These are phyloP conservation scores for Saitozyma podzolica DNA, from an alignment of 768 basidiomycete species.

Conservation along the genomic window DNA sequence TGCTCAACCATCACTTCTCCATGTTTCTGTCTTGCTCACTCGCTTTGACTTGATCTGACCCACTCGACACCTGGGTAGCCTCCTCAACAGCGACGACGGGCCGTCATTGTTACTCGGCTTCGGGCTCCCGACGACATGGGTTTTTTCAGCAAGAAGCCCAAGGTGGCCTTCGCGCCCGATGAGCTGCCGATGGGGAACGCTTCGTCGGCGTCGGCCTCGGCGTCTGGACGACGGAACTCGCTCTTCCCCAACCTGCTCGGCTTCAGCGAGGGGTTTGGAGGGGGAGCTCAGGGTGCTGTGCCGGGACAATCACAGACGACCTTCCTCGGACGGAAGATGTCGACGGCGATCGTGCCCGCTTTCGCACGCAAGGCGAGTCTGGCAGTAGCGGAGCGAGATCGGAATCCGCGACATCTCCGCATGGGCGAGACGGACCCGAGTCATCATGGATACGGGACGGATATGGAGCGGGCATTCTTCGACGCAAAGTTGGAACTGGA, in stretches of 20 bases:
- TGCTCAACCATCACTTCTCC: too few relatives aligned
- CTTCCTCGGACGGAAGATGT: constrained; percentile 26
- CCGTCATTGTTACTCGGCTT: too few relatives aligned
- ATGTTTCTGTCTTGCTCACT: too few relatives aligned
- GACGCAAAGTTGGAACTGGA: constrained; percentile 28
- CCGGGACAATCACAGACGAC: constrained; percentile 17
- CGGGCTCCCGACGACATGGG: too few relatives aligned
- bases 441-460: constrained; percentile 3
- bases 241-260: neutral
- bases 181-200: neutral
- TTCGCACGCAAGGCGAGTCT: constrained; percentile 29
- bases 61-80: too few relatives aligned
- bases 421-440: constrained; percentile 30
- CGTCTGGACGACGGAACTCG: neutral
- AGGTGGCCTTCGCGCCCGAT: neutral
- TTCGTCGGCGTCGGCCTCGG: too few relatives aligned
- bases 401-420: constrained; percentile 29
- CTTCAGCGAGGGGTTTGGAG: too few relatives aligned
- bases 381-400: constrained; percentile 20
- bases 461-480: constrained; percentile 34
- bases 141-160: neutral
- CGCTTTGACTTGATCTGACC: too few relatives aligned
- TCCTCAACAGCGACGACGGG: too few relatives aligned
- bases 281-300: too few relatives aligned
- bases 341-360: constrained; percentile 25